Evolutionary conservation across 805 yeast genomes (phyloP).

Genomic region (Lipomyces yamanashiensis): DNA sequence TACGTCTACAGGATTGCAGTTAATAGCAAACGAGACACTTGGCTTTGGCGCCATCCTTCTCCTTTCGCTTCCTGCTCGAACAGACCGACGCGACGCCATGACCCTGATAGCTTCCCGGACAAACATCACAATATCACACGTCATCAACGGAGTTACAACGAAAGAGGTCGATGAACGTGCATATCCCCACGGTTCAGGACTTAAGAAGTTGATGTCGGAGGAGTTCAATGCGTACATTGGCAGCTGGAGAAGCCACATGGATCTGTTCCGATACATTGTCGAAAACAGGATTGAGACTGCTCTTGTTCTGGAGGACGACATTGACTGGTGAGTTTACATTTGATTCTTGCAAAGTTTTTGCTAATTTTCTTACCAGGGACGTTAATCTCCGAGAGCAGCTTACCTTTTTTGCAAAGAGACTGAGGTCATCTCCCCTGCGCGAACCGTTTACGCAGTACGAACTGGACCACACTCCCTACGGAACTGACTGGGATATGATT

Average conservation of each 20-base stretch:
- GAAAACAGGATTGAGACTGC: conserved; percentile 25
- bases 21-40: conserved; percentile 10
- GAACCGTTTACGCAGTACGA: conserved; percentile 11
- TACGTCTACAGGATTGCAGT: too few relatives aligned
- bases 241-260: conserved; percentile 24
- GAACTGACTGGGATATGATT: conserved; percentile 26
- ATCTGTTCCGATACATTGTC: conserved; percentile 12
- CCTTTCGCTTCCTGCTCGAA: conserved; percentile 16
- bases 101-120: conserved; percentile 12
- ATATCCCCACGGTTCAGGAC: conserved; percentile 5
- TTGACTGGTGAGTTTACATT: conserved; percentile 15
- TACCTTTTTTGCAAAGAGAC: conserved; percentile 4
- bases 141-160: conserved; percentile 13
- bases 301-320: conserved; percentile 21
- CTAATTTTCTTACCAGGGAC: conserved; percentile 1
- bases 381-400: conserved; percentile 10
- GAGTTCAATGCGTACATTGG: conserved; percentile 13
- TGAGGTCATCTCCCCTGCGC: conserved; percentile 10
- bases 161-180: conserved; percentile 13
- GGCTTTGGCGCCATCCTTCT: conserved; percentile 21
- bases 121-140: conserved; percentile 12
- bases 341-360: too few relatives aligned
- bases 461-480: conserved; percentile 20
- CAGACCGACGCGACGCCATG: conserved; percentile 27
- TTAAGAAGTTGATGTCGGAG: conserved; percentile 2